phyloP scores from a whole-genome alignment of 2,329 filamentous ascomycete genomes.

The Leptographium lundbergii region DNA sequence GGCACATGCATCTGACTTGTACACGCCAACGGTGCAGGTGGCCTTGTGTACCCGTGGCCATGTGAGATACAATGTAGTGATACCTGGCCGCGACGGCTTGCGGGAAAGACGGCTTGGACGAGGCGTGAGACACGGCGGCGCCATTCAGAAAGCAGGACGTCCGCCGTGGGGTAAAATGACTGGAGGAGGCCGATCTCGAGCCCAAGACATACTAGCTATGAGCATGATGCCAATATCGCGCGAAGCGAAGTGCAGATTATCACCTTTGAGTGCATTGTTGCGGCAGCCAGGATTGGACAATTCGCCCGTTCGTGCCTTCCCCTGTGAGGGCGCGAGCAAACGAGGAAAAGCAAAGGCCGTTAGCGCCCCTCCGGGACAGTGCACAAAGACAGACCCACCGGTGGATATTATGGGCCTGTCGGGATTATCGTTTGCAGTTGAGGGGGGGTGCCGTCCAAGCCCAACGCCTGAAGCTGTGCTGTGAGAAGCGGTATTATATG shows the following conservation, averaged over 20 bases:
- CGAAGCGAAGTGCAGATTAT: not conserved
- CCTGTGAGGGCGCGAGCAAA: not conserved
- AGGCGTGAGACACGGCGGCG: not conserved
- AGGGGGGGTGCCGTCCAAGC: not conserved
- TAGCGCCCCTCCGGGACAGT: not conserved
- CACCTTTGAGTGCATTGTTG: not conserved
- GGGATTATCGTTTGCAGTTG: not conserved
- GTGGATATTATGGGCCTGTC: not conserved
- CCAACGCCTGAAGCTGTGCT: not conserved
- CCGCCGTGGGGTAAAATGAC: not conserved
- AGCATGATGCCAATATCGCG: not conserved
- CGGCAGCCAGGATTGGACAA: not conserved
- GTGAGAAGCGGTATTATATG: not conserved
- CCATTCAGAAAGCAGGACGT: not conserved
- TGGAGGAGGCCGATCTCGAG: not conserved
- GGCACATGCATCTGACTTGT: not conserved
- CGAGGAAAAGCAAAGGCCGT: not conserved
- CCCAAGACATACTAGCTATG: not conserved
- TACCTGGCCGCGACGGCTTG: not conserved
- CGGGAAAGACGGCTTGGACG: not conserved
- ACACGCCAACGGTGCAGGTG: not conserved
- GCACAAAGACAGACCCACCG: not conserved
- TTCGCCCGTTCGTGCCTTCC: not conserved
- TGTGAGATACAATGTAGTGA: not conserved
- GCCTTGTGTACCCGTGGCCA: not conserved